Conservation (phyloP, 306 rosid species). For the Citrullus amarus region DNA sequence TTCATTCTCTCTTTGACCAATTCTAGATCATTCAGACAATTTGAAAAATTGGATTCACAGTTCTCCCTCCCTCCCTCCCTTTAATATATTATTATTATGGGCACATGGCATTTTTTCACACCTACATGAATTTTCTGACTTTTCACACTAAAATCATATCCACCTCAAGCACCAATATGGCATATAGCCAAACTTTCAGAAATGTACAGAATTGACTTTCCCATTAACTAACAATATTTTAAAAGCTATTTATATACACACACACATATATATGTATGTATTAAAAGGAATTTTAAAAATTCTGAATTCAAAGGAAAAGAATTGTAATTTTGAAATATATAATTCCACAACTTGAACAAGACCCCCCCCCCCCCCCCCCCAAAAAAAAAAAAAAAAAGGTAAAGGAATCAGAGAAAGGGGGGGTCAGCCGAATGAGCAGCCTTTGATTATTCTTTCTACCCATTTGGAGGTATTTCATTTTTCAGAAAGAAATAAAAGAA, state of each 20-base stretch:
- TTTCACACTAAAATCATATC: not conserved
- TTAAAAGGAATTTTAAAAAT: not conserved
- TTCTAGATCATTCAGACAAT: not conserved
- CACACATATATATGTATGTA: too few relatives aligned
- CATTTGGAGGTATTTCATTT: not conserved
- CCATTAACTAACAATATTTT: not conserved
- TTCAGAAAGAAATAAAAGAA: not conserved
- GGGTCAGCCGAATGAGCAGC: not conserved
- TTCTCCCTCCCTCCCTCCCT: not conserved
- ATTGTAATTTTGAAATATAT: not conserved
- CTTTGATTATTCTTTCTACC: not conserved
- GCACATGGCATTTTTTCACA: not conserved
- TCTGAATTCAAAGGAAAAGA: not conserved
- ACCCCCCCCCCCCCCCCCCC: not conserved
- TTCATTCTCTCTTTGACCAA: conserved; percentile 4
- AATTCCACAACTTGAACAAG: too few relatives aligned
- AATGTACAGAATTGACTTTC: conserved; percentile 5
- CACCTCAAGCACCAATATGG: not conserved
- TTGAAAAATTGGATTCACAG: not conserved
- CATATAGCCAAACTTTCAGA: not conserved
- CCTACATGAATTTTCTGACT: not conserved
- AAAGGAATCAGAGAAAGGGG: not conserved
- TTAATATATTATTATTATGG: not conserved
- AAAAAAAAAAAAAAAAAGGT: not conserved
- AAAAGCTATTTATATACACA: not conserved